Percentiles rank a stretch among this genome's conserved stretches.
Evolutionary conservation across 495 filamentous ascomycete genomes (phyloP).

Genomic region (Penicillium paxilli): DNA sequence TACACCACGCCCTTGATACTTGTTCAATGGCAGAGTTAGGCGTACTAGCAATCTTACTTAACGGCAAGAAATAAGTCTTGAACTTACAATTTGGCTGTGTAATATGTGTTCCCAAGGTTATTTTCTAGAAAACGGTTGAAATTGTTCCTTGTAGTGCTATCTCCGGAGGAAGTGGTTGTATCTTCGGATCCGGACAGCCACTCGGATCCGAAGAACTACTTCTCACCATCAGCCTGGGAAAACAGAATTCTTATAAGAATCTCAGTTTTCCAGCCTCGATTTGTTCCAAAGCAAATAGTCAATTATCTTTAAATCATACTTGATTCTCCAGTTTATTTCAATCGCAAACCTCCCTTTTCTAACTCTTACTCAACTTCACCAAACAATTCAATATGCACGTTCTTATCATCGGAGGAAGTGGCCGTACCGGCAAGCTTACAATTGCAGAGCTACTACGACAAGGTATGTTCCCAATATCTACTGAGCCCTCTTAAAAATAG

Average conservation of each 20-base stretch:
- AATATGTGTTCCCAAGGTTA: no score
- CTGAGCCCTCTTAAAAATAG: constrained; percentile 1
- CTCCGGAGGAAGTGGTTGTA: not conserved
- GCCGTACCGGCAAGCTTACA: constrained; percentile 42
- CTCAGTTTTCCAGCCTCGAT: not conserved
- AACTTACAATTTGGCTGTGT: no score
- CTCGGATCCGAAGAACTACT: not conserved
- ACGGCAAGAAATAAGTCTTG: no score
- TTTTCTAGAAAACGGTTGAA: no score
- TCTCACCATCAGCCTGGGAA: not conserved
- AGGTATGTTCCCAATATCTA: constrained; percentile 8
- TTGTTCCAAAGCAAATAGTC: not conserved
- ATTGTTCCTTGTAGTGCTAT: no score
- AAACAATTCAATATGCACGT: constrained; percentile 30
- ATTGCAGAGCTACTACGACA: constrained; percentile 32
- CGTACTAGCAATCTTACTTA: no score
- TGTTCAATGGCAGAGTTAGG: constrained; percentile 11
- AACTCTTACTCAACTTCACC: not conserved
- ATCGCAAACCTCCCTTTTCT: not conserved
- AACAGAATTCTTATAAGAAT: not conserved
- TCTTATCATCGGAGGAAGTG: constrained; percentile 43
- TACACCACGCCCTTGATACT: constrained; percentile 23
- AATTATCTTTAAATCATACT: not conserved
- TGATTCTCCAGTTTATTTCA: not conserved
- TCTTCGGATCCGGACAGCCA: not conserved